Evolutionary conservation across 2,329 filamentous ascomycete genomes (phyloP).

Genomic region (Trichoderma hamatum): DNA sequence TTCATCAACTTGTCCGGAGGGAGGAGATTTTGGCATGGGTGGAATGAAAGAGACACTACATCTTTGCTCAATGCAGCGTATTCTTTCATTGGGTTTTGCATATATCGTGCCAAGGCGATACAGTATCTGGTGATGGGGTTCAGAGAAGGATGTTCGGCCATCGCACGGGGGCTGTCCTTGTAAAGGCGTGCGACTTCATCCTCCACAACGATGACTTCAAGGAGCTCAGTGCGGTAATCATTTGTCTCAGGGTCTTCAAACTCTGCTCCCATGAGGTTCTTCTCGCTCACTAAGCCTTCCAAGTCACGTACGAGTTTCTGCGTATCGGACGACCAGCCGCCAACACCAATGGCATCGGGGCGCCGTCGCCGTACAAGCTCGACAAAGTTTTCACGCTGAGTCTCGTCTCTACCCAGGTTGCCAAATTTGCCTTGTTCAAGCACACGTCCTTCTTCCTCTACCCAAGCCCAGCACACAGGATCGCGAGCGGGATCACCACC

Average conservation of each 20-base stretch:
- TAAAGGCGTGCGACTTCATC: slow-evolving; percentile 97
- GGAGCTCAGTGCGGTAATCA: slow-evolving; percentile 73
- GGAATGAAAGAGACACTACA: slow-evolving; percentile 82
- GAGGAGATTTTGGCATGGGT: slow-evolving; percentile 85
- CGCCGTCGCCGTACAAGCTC: slow-evolving; percentile 78
- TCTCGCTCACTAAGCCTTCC: slow-evolving; percentile 75
- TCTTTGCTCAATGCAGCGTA: slow-evolving; percentile 92
- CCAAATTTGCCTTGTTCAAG: slow-evolving; percentile 85
- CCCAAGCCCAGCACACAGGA: slow-evolving; percentile 85
- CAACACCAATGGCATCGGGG: slow-evolving; percentile 88
- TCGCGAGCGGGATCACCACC: slow-evolving; percentile 74
- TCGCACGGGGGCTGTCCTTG: slow-evolving; percentile 82
- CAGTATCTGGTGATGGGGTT: slow-evolving; percentile 84
- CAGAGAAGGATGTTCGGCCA: slow-evolving; percentile 78
- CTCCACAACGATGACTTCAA: slow-evolving; percentile 91
- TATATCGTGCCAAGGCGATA: slow-evolving; percentile 82
- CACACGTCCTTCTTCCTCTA: slow-evolving; percentile 89
- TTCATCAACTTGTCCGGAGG: slow-evolving; percentile 85
- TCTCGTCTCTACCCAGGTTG: slow-evolving; percentile 73
- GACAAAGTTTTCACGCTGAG: slow-evolving; percentile 69
- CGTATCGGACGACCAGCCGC: slow-evolving; percentile 86
- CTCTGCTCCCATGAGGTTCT: slow-evolving; percentile 76
- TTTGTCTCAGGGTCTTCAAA: slow-evolving; percentile 79
- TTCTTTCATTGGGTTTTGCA: slow-evolving; percentile 95
- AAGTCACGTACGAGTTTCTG: slow-evolving; percentile 81